Percentiles rank a stretch among this genome's conserved stretches.
Conservation (phyloP, 176 grass and related monocot species). For the Miscanthus lutarioriparius region DNA sequence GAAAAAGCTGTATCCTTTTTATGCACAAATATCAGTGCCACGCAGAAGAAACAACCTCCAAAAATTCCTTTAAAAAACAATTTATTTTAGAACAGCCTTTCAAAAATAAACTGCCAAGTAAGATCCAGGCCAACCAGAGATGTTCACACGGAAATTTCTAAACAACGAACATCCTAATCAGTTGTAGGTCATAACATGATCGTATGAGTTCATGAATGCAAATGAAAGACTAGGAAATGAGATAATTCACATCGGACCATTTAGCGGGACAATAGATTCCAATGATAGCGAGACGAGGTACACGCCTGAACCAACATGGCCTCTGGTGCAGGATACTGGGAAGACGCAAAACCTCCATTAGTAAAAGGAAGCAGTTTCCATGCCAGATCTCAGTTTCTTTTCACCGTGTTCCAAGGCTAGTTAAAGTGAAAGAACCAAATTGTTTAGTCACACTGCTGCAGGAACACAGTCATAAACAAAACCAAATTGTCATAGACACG, state of each 20-base stretch:
- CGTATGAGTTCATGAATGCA: background rate
- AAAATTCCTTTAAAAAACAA: background rate
- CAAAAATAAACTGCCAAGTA: too few relatives aligned
- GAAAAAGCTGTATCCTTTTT: background rate
- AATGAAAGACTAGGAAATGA: background rate
- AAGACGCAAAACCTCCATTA: conserved; percentile 36
- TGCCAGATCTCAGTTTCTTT: conserved; percentile 46
- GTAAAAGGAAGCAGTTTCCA: conserved; percentile 60
- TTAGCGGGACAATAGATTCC: background rate
- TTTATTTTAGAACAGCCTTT: too few relatives aligned
- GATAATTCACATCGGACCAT: background rate
- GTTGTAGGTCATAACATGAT: background rate
- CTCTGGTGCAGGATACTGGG: conserved; percentile 23
- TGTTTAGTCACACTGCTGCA: conserved; percentile 19
- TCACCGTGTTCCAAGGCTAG: conserved; percentile 30
- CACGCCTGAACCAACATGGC: background rate
- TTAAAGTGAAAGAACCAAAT: conserved; percentile 27
- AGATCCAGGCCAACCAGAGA: background rate
- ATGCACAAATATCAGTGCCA: background rate
- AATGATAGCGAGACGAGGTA: background rate
- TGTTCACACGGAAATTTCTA: background rate
- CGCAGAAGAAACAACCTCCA: background rate
- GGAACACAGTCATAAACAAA: conserved; percentile 19
- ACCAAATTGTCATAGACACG: background rate
- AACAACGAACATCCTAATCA: background rate